Conservation (phyloP, 306 rosid genomes). For the Luffa acutangula region DNA sequence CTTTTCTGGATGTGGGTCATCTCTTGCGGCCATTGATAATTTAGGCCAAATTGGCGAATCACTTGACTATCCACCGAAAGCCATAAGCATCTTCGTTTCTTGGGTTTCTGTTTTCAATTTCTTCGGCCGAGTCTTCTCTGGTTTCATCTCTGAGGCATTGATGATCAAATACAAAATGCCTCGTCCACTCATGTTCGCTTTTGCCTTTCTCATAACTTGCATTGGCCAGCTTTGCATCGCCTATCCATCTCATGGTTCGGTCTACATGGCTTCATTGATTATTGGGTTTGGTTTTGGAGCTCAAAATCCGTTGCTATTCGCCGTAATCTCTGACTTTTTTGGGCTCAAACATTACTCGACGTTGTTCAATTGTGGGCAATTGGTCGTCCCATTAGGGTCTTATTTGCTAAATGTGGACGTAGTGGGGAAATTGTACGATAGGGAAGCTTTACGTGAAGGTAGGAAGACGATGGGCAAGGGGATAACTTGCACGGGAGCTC, state of each 20-base stretch:
- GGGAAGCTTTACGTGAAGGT: neutral
- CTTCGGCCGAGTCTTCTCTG: conserved; percentile 16
- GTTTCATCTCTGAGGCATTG: conserved; percentile 14
- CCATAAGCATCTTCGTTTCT: conserved; percentile 15
- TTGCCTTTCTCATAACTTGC: conserved; percentile 11
- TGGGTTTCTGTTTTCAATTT: conserved; percentile 25
- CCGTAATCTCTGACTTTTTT: neutral
- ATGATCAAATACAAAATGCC: conserved; percentile 15
- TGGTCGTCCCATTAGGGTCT: conserved; percentile 1
- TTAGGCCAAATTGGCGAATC: conserved; percentile 30
- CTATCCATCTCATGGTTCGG: conserved; percentile 14
- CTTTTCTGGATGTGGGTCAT: conserved; percentile 14
- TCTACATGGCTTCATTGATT: conserved; percentile 13
- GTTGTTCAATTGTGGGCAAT: conserved; percentile 1
- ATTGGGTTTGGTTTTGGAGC: conserved; percentile 13
- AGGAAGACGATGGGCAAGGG: neutral
- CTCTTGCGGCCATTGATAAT: conserved; percentile 21
- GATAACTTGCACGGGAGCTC: neutral
- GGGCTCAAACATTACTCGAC: neutral
- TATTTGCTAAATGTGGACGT: neutral
- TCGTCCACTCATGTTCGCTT: conserved; percentile 11
- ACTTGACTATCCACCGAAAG: conserved; percentile 9
- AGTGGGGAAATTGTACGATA: conserved; percentile 5
- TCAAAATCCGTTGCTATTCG: neutral
- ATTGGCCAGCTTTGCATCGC: conserved; percentile 19